phyloP scores from a whole-genome alignment of 257 asterid species.

The Solanum microdontum region DNA sequence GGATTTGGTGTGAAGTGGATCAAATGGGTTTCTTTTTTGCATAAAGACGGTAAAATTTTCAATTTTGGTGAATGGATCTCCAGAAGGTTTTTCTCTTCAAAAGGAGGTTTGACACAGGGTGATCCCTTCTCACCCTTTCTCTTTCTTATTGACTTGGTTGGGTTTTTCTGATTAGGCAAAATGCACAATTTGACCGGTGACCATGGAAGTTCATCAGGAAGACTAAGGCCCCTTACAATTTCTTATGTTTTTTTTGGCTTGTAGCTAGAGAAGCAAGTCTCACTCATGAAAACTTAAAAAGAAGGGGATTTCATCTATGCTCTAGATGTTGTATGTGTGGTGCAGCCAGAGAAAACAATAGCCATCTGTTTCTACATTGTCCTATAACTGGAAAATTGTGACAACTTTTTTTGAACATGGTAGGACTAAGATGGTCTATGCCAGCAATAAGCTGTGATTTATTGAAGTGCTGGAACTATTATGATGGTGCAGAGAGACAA shows the following conservation, averaged over 20 bases:
- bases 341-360: not conserved
- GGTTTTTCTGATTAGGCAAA: not conserved
- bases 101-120: too few species aligned
- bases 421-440: not conserved
- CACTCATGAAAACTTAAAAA: not conserved
- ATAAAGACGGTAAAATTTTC: too few species aligned
- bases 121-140: too few species aligned
- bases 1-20: too few species aligned
- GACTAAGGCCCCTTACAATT: not conserved
- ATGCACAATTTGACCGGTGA: not conserved
- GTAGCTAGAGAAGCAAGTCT: not conserved
- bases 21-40: too few species aligned
- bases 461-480: not conserved
- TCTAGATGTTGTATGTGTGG: not conserved
- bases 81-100: too few species aligned
- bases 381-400: not conserved
- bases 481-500: not conserved
- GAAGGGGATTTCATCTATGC: not conserved
- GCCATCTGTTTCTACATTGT: not conserved
- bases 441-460: not conserved
- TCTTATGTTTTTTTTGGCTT: not conserved
- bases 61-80: too few species aligned
- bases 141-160: too few species aligned
- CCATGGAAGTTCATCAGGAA: not conserved
- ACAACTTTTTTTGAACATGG: too few species aligned